Percentiles rank a stretch among this genome's conserved stretches.
phyloP scores from a whole-genome alignment of 1,284 basidiomycete species.

The Cutaneotrichosporon cavernicola region DNA sequence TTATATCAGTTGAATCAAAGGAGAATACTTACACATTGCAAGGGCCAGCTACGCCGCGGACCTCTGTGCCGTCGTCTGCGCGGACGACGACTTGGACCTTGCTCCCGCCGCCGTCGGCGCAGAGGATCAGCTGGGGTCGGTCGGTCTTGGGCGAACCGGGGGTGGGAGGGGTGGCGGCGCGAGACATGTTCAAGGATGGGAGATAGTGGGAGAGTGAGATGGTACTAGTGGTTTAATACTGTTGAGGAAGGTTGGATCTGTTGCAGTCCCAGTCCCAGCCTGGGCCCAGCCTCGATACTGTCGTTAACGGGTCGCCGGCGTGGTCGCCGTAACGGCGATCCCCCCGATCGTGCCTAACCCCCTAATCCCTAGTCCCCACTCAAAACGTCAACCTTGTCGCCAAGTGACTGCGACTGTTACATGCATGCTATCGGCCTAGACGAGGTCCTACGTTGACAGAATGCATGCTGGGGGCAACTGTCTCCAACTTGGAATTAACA shows the following conservation, averaged over 20 bases:
- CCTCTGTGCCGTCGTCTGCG: slow-evolving; percentile 40
- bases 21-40: slow-evolving; percentile 44
- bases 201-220: too few relatives aligned
- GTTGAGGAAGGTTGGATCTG: too few relatives aligned
- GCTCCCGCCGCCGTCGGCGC: slow-evolving; percentile 46
- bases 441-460: too few relatives aligned
- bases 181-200: not conserved
- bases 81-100: slow-evolving; percentile 47
- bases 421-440: too few relatives aligned
- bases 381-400: too few relatives aligned
- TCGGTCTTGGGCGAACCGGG: slow-evolving; percentile 1
- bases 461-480: too few relatives aligned
- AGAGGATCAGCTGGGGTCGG: slow-evolving; percentile 35
- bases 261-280: too few relatives aligned
- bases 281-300: too few relatives aligned
- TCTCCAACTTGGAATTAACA: too few relatives aligned
- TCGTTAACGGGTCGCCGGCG: too few relatives aligned
- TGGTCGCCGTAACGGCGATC: slow-evolving; percentile 6
- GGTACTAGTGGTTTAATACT: not conserved
- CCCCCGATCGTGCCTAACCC: not conserved
- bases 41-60: slow-evolving; percentile 43
- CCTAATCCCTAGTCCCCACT: not conserved
- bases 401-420: too few relatives aligned
- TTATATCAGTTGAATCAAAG: not conserved
- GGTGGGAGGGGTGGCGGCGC: slow-evolving; percentile 1